Conservation (phyloP, 768 basidiomycete genomes). For the Sutorius australiensis region DNA sequence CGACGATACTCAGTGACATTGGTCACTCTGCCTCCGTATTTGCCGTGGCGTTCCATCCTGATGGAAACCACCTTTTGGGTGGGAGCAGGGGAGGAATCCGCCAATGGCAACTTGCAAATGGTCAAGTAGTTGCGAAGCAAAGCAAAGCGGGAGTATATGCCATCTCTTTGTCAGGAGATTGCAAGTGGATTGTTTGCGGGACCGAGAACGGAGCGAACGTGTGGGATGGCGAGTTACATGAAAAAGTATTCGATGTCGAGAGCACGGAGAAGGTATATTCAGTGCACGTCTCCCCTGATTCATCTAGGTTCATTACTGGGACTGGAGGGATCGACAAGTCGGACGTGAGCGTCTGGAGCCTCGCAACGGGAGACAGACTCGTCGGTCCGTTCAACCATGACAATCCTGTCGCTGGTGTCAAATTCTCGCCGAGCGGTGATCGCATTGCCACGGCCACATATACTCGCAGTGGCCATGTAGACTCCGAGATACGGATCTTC, state of each 20-base stretch:
- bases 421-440: not conserved
- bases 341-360: not conserved
- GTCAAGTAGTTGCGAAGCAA: not conserved
- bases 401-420: accelerated
- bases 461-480: too few relatives aligned
- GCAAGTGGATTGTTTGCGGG: not conserved
- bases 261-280: accelerated
- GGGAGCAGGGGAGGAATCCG: not conserved
- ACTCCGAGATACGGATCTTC: not conserved
- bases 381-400: not conserved
- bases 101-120: not conserved
- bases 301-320: not conserved
- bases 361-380: not conserved
- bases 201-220: not conserved
- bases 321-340: not conserved
- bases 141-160: not conserved
- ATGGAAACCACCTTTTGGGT: not conserved
- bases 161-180: not conserved
- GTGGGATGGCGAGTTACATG: not conserved
- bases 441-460: not conserved
- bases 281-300: not conserved
- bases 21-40: accelerated
- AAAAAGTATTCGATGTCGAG: not conserved
- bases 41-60: not conserved
- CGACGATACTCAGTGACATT: not conserved